Evolutionary conservation across 108 stramenopile genomes (phyloP), one percentile per base, ranked within the genome.

Genomic region (Skeletonema potamos): DNA sequence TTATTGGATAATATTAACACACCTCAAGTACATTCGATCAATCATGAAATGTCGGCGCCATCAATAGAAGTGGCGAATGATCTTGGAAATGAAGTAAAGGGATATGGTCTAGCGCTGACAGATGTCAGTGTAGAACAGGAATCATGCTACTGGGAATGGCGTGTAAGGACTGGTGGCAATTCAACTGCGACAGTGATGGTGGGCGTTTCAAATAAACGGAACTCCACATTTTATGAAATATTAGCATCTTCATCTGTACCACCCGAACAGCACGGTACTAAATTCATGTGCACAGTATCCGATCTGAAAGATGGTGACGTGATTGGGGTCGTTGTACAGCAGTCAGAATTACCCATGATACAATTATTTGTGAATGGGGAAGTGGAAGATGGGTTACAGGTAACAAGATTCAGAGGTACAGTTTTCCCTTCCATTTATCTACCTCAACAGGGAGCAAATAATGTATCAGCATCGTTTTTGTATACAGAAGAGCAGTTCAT

Each of bases 81-180:
- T 54, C 55, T 64, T 11, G 54, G 66, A 36, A 44, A 58, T 37
- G 63, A 79, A 69, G 74, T 83, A 1, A 64, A 68, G 6, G 92
- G 92, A 9, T 54, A 77, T 43, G 92, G 92, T 0, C 71, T 93
- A n/a, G 92, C 88, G 2, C 61, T 93, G 58, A 79, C 74, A 3
- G 89, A 86, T 17, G 85, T 83, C 4, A 44, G 81, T 10, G 82
- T 93, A 59, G 92, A 93, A 48, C 92, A 93, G 73, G 92, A 93
- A 78, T 68, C 85, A n/a, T 87, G 89, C 6, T 93, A 93, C 64
- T 93, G 92, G 92, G 92, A 93, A 75, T 91, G 81, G 82, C 79
- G 86, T 28, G 68, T 93, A n/a, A 74, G 74, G 9, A 59, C 70
- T 27, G 66, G 30, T 6, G 70, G 48, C 29, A 64, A 60, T 32